phyloP scores from a whole-genome alignment of 2,329 filamentous ascomycete genomes.

The Paracamarosporium sp. region DNA sequence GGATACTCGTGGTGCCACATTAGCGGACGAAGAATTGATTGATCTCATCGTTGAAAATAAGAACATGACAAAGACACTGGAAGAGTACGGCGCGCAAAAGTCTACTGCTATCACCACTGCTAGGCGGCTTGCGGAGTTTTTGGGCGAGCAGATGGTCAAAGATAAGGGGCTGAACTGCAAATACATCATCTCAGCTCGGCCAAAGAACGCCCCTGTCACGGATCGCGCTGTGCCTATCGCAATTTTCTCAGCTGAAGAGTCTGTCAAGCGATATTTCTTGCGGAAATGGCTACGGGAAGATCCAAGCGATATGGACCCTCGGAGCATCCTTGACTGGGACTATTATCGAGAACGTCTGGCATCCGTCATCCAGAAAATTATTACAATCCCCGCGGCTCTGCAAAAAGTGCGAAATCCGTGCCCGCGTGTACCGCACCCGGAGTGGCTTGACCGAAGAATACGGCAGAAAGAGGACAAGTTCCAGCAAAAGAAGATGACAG shows the following conservation, averaged over 20 bases:
- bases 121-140: constrained; percentile 89
- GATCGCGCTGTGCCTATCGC: constrained; percentile 93
- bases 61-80: constrained; percentile 95
- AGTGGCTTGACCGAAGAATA: constrained; percentile 94
- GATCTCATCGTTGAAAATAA: constrained; percentile 99
- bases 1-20: constrained; percentile 82
- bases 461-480: constrained; percentile 95
- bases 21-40: constrained; percentile 96
- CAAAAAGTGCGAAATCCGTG: constrained; percentile 96
- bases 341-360: constrained; percentile 97
- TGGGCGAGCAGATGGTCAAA: constrained; percentile 98
- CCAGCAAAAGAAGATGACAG: constrained; percentile 98
- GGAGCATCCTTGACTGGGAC: constrained; percentile 91
- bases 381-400: constrained; percentile 95
- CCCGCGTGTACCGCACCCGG: constrained; percentile 89
- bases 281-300: constrained; percentile 97
- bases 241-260: constrained; percentile 93
- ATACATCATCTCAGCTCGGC: constrained; percentile 93
- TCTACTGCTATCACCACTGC: constrained; percentile 99
- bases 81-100: constrained; percentile 95
- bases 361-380: constrained; percentile 97
- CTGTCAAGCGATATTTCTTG: constrained; percentile 86
- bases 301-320: constrained; percentile 86
- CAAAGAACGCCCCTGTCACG: constrained; percentile 88
- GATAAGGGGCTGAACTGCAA: constrained; percentile 99